A percentile compares a stretch with the other conserved stretches of the same genome.
phyloP scores from a whole-genome alignment of 2,329 filamentous ascomycete species.

The Curvularia sp. region DNA sequence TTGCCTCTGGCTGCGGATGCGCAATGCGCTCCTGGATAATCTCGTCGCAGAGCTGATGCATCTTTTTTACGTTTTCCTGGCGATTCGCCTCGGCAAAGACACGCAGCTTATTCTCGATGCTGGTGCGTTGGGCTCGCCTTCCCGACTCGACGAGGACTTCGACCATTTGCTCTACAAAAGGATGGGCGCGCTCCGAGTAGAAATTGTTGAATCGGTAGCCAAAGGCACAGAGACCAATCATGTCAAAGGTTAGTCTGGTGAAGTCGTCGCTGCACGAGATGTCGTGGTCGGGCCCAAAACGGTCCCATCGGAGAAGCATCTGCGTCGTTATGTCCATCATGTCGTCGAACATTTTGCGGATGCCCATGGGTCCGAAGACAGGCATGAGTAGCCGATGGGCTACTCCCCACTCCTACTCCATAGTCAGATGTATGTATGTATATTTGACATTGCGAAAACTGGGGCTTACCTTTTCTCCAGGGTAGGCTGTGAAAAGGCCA shows the following conservation, averaged over 20 bases:
- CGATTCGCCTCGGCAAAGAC: constrained; percentile 14
- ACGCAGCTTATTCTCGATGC: constrained; percentile 14
- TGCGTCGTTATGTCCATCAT: constrained; percentile 16
- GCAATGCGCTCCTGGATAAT: constrained; percentile 14
- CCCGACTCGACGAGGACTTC: constrained; percentile 15
- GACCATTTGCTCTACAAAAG: constrained; percentile 15
- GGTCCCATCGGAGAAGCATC: constrained; percentile 17
- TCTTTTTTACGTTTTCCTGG: constrained; percentile 15
- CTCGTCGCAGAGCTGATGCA: constrained; percentile 15
- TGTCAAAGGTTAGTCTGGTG: constrained; percentile 11
- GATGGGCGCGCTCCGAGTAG: constrained; percentile 11
- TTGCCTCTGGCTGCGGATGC: constrained; percentile 12
- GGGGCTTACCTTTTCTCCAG: constrained; percentile 5
- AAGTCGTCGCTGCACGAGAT: constrained; percentile 15
- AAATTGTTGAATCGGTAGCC: constrained; percentile 20
- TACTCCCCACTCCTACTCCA: constrained; percentile 8
- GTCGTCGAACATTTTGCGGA: constrained; percentile 14
- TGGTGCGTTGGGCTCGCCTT: constrained; percentile 6
- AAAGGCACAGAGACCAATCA: constrained; percentile 17
- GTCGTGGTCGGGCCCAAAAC: constrained; percentile 14
- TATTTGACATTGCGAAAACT: not conserved
- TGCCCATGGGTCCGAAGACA: constrained; percentile 16
- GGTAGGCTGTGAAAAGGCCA: constrained; percentile 15
- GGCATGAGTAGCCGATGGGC: constrained; percentile 15
- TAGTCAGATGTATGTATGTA: not conserved